Conservation (phyloP, 2,329 filamentous ascomycete genomes). For the Neofusicoccum laricinum region DNA sequence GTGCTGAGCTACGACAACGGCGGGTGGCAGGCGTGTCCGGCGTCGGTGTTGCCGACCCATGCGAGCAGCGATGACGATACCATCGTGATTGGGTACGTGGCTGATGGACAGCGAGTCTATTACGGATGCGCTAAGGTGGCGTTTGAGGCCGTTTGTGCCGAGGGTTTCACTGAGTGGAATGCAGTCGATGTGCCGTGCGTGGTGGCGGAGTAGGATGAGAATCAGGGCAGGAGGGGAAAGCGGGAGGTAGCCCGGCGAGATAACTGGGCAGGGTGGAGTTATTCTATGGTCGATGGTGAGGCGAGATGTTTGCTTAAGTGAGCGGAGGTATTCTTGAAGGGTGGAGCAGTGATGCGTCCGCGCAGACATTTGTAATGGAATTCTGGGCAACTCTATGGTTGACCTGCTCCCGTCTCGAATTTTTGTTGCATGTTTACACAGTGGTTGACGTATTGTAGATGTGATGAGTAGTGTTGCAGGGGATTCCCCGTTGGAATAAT, state of each 20-base stretch:
- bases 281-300: too few relatives aligned
- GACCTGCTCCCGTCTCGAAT: too few relatives aligned
- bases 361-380: too few relatives aligned
- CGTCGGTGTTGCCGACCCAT: neutral
- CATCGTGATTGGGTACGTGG: neutral
- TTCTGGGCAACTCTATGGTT: too few relatives aligned
- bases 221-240: neutral
- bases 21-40: neutral
- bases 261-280: too few relatives aligned
- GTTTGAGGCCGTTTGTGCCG: neutral
- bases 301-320: neutral
- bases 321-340: too few relatives aligned
- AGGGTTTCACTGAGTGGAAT: neutral
- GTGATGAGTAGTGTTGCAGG: too few relatives aligned
- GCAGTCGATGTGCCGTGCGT: neutral
- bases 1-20: neutral
- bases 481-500: too few relatives aligned
- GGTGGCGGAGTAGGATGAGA: neutral
- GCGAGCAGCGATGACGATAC: neutral
- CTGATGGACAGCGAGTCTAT: neutral
- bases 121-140: neutral
- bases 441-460: too few relatives aligned
- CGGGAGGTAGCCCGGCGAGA: neutral
- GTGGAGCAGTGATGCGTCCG: too few relatives aligned
- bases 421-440: too few relatives aligned